phyloP scores from a whole-genome alignment of 352 stramenopile genomes.

The Hyaloperonospora arabidopsidis region DNA sequence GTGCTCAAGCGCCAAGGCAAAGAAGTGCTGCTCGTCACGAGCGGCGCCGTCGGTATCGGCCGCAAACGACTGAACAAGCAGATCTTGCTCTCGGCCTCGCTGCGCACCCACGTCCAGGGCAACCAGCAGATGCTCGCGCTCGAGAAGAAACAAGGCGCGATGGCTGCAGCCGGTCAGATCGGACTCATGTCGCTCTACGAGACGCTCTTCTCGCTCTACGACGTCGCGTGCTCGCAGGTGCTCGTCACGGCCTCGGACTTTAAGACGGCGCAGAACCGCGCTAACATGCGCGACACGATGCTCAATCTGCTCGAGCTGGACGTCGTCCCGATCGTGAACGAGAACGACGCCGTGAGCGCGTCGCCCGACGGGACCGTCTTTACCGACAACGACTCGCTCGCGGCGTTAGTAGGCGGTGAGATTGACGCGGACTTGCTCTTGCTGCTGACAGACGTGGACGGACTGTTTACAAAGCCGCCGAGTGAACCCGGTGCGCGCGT shows the following conservation, averaged over 20 bases:
- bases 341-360: slow-evolving; percentile 96
- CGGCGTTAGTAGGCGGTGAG: slow-evolving; percentile 79
- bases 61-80: slow-evolving; percentile 92
- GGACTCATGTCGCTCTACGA: slow-evolving; percentile 97
- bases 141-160: slow-evolving; percentile 81
- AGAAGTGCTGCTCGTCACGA: slow-evolving; percentile 84
- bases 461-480: slow-evolving; percentile 90
- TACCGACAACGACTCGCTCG: slow-evolving; percentile 94
- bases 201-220: slow-evolving; percentile 92
- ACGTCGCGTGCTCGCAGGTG: slow-evolving; percentile 91
- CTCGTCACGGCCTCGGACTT: slow-evolving; percentile 78
- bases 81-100: slow-evolving; percentile 77
- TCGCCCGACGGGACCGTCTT: slow-evolving; percentile 80
- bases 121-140: slow-evolving; percentile 87
- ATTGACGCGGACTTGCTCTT: slow-evolving; percentile 92
- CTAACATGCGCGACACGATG: slow-evolving; percentile 85
- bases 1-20: slow-evolving; percentile 89
- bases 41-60: slow-evolving; percentile 90
- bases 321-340: slow-evolving; percentile 97
- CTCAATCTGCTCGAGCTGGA: slow-evolving; percentile 90
- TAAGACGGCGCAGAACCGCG: slow-evolving; percentile 75
- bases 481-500: slow-evolving; percentile 69
- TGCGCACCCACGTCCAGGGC: slow-evolving; percentile 81
- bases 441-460: slow-evolving; percentile 95
- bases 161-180: slow-evolving; percentile 92